A percentile compares a stretch with the other conserved stretches of the same genome.
Evolutionary conservation across 2,329 filamentous ascomycete genomes (phyloP).

Genomic region (Biscogniauxia sp.): DNA sequence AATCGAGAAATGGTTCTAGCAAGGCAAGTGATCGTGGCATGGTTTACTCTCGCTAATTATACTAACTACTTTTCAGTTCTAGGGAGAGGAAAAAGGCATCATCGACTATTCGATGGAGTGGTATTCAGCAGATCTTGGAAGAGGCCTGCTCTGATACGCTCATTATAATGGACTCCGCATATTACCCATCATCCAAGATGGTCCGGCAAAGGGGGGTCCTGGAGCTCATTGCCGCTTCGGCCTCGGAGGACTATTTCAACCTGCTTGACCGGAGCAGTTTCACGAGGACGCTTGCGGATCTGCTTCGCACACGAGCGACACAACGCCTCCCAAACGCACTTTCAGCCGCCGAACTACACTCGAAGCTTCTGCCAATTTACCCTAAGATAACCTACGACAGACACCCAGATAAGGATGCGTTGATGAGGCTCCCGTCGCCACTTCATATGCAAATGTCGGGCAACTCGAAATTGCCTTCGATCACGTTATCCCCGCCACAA

Average conservation of each 20-base stretch:
- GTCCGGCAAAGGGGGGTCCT: slow-evolving; percentile 52
- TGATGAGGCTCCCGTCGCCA: slow-evolving; percentile 52
- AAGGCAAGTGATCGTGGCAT: slow-evolving; percentile 40
- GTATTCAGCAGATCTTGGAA: slow-evolving; percentile 55
- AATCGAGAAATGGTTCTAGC: slow-evolving; percentile 57
- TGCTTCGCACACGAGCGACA: slow-evolving; percentile 46
- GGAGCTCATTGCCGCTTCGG: slow-evolving; percentile 55
- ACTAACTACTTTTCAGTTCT: slow-evolving; percentile 40
- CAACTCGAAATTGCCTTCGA: slow-evolving; percentile 53
- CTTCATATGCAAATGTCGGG: slow-evolving; percentile 56
- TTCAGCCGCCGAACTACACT: slow-evolving; percentile 53
- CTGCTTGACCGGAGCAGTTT: slow-evolving; percentile 51
- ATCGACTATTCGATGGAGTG: slow-evolving; percentile 53
- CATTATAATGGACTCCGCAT: slow-evolving; percentile 58
- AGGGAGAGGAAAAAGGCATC: slow-evolving; percentile 43
- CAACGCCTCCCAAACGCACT: slow-evolving; percentile 43
- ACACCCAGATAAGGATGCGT: slow-evolving; percentile 44
- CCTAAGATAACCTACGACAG: slow-evolving; percentile 51
- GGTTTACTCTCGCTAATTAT: slow-evolving; percentile 1
- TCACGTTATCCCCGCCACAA: slow-evolving; percentile 52
- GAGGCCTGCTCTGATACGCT: slow-evolving; percentile 55
- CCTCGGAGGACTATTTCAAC: slow-evolving; percentile 50
- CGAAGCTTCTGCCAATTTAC: slow-evolving; percentile 51
- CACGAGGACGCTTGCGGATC: slow-evolving; percentile 48
- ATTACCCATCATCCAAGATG: slow-evolving; percentile 54